phyloP scores from a whole-genome alignment of 2,329 filamentous ascomycete genomes.

The Gaeumannomyces tritici region DNA sequence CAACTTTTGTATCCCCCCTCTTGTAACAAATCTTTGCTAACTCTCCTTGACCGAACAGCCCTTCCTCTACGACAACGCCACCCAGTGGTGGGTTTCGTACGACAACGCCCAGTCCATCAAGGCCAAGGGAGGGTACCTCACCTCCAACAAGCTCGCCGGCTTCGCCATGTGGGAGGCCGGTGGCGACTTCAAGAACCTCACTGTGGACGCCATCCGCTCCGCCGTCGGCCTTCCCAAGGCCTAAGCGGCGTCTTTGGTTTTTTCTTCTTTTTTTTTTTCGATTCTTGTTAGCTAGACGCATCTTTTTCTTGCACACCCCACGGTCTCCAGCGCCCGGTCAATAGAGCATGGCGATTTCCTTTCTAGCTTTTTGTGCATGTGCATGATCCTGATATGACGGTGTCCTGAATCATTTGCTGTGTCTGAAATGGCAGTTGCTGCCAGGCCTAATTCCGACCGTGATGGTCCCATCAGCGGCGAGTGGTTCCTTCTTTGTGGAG shows the following conservation, averaged over 20 bases:
- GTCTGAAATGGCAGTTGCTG: no score
- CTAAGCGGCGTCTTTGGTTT: background rate
- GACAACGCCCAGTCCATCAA: conserved; percentile 9
- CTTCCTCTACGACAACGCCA: conserved; percentile 6
- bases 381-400: background rate
- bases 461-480: no score
- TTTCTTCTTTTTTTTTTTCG: background rate
- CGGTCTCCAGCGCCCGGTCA: background rate
- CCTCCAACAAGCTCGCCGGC: conserved; percentile 6
- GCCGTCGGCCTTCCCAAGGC: background rate
- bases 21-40: background rate
- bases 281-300: background rate
- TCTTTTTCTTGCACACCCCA: background rate
- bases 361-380: background rate
- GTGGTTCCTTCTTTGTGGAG: no score
- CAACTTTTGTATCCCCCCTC: background rate
- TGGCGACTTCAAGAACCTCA: conserved; percentile 11
- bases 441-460: no score
- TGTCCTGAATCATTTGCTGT: background rate
- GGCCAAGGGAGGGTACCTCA: conserved; percentile 9
- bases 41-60: conserved; percentile 1
- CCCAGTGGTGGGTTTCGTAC: conserved; percentile 9
- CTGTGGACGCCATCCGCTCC: conserved; percentile 5
- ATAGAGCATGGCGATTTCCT: background rate
- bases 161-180: conserved; percentile 10